Evolutionary conservation across 1,139 yeast species (phyloP).

Genomic region (Eremothecium sinecaudum): DNA sequence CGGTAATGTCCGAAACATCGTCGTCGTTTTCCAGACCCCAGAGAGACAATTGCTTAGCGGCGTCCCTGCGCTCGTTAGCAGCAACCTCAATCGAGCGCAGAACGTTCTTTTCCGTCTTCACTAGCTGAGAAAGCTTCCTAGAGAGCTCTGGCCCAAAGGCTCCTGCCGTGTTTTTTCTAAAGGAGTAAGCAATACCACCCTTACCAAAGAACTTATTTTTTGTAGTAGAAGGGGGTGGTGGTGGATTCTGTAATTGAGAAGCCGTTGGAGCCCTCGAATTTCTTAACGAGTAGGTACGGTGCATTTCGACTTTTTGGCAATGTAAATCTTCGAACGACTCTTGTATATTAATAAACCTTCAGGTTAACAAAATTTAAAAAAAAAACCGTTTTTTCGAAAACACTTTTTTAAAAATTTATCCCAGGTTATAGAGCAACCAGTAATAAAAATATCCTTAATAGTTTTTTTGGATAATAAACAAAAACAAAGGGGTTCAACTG

Average conservation of each 20-base stretch:
- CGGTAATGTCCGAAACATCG: conserved; percentile 94
- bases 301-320: conserved; percentile 45
- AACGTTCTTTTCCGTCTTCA: conserved; percentile 93
- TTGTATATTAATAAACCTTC: no score
- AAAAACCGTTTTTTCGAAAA: no score
- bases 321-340: neutral
- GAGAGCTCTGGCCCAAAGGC: conserved; percentile 91
- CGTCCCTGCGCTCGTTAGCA: conserved; percentile 92
- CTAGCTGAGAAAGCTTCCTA: conserved; percentile 78
- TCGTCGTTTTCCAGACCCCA: conserved; percentile 99
- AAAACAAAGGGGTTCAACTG: no score
- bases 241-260: conserved; percentile 84
- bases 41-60: conserved; percentile 86
- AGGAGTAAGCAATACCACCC: conserved; percentile 70
- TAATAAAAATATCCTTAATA: no score
- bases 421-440: no score
- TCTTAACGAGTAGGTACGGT: conserved; percentile 96
- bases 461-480: no score
- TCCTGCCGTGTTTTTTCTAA: conserved; percentile 87
- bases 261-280: conserved; percentile 95
- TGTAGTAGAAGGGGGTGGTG: conserved; percentile 88
- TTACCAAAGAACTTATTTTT: conserved; percentile 87
- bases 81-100: conserved; percentile 90
- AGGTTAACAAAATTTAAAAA: no score
- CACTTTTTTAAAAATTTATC: no score